These are phyloP conservation scores for Botryotinia calthae DNA, from an alignment of 2,329 filamentous ascomycete genomes.

Conservation along the genomic window DNA sequence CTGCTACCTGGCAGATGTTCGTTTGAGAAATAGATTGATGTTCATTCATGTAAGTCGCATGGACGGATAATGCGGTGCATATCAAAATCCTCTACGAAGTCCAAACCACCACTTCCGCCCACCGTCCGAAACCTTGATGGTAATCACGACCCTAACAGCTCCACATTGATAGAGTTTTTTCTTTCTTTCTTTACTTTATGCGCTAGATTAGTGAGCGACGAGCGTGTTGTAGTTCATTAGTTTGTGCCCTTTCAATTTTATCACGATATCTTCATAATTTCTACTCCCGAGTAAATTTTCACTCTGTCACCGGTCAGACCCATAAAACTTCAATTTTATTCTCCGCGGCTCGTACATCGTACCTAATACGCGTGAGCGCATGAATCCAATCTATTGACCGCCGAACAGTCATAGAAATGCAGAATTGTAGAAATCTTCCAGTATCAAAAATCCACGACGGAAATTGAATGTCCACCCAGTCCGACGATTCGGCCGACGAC, in stretches of 20 bases:
- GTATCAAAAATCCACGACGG: neutral
- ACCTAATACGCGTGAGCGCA: neutral
- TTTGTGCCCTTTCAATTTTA: neutral
- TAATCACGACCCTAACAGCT: neutral
- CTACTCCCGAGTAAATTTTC: neutral
- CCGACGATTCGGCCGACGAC: slow-evolving; percentile 6
- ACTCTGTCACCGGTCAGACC: neutral
- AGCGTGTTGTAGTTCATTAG: neutral
- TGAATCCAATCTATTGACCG: neutral
- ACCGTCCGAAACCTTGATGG: neutral
- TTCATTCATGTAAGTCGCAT: neutral
- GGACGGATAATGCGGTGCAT: slow-evolving; percentile 3
- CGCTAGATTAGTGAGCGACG: neutral
- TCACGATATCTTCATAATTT: neutral
- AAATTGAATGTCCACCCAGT: neutral
- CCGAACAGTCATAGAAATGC: slow-evolving; percentile 12
- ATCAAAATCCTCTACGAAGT: neutral
- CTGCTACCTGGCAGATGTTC: neutral
- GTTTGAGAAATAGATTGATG: neutral
- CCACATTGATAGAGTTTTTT: neutral
- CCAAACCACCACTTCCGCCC: too few species aligned
- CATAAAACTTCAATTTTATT: slow-evolving; percentile 2
- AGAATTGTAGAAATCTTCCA: neutral
- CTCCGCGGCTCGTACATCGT: neutral
- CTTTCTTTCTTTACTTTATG: neutral